Conservation (phyloP, 2,329 filamentous ascomycete genomes). For the Stagonosporopsis vannaccii region DNA sequence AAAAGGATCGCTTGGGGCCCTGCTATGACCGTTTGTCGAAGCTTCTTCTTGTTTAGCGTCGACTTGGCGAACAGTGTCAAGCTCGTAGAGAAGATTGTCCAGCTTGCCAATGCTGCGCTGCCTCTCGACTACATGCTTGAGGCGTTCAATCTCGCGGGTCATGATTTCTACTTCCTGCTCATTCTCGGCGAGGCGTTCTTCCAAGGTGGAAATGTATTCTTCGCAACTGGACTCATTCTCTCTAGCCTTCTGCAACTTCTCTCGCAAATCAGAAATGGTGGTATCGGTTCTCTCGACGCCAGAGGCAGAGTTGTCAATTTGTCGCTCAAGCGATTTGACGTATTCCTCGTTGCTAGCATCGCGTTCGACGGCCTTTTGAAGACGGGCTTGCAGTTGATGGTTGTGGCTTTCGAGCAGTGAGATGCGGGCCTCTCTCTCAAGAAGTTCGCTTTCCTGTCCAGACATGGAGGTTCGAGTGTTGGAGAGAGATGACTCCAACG, state of each 20-base stretch:
- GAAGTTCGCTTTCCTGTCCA: constrained; percentile 80
- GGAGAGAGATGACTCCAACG: constrained; percentile 87
- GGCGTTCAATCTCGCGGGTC: constrained; percentile 92
- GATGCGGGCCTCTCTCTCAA: constrained; percentile 93
- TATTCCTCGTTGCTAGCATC: constrained; percentile 93
- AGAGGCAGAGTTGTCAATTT: constrained; percentile 86
- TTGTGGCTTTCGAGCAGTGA: constrained; percentile 94
- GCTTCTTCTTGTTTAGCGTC: constrained; percentile 44
- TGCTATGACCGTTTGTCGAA: constrained; percentile 46
- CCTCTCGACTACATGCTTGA: constrained; percentile 94
- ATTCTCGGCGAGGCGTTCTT: constrained; percentile 92
- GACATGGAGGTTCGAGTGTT: constrained; percentile 85
- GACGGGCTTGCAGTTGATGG: constrained; percentile 81
- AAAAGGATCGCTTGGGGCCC: constrained; percentile 43
- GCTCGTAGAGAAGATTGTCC: constrained; percentile 88
- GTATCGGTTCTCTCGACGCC: constrained; percentile 92
- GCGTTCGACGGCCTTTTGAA: constrained; percentile 93
- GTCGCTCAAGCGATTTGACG: constrained; percentile 87
- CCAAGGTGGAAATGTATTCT: constrained; percentile 95
- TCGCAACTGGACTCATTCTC: constrained; percentile 92
- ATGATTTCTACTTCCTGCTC: constrained; percentile 96
- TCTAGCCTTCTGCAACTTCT: constrained; percentile 84
- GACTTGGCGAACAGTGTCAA: constrained; percentile 67
- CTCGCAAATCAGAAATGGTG: constrained; percentile 85
- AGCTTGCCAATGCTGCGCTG: constrained; percentile 94